Conservation (phyloP, 768 basidiomycete species). For the Rhodotorula graminis region DNA sequence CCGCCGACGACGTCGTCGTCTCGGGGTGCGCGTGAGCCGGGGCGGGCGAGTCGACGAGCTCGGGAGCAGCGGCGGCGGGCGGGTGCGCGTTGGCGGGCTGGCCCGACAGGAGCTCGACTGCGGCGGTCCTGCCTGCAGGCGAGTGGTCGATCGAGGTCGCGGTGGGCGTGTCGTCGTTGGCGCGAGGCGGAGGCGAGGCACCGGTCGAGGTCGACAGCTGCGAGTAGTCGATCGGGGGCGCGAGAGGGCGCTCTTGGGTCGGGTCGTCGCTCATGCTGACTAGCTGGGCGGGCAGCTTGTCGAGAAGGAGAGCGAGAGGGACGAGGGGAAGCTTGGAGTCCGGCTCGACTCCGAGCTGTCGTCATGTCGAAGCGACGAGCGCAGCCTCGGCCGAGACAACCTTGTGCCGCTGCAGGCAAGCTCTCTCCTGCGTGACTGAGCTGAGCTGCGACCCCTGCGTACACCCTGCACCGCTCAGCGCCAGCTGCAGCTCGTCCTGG, state of each 20-base stretch:
- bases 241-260: background rate
- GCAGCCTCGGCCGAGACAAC: no score
- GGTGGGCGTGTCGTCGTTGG: background rate
- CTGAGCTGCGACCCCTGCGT: no score
- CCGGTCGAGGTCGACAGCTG: background rate
- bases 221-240: constrained; percentile 2
- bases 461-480: no score
- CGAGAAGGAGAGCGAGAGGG: no score
- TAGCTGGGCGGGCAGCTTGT: no score
- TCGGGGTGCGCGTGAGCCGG: constrained; percentile 6
- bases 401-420: no score
- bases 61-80: background rate
- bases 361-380: no score
- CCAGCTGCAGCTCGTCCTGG: no score
- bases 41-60: constrained; percentile 5
- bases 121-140: background rate
- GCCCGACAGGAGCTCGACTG: background rate
- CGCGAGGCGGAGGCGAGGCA: background rate
- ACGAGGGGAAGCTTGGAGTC: no score
- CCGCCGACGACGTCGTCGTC: background rate
- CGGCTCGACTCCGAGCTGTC: no score
- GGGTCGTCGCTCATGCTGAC: background rate
- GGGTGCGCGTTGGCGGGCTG: background rate
- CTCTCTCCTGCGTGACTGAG: no score
- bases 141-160: background rate